Percentiles rank a stretch among this genome's conserved stretches.
Conservation (phyloP, 495 filamentous ascomycete genomes). For the Aspergillus affinis region DNA sequence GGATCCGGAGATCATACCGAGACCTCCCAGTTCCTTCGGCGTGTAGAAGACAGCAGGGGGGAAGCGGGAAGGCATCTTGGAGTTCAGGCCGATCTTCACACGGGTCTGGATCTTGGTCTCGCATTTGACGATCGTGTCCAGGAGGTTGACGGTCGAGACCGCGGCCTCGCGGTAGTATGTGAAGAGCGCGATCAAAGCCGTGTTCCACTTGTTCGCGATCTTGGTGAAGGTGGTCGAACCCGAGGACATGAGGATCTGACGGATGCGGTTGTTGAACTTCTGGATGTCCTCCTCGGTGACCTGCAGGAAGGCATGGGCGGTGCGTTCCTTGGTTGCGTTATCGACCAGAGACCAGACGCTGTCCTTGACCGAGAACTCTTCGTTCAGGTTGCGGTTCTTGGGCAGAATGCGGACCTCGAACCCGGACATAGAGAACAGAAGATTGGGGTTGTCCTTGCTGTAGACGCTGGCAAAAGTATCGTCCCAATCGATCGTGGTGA, state of each 20-base stretch:
- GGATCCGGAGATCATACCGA: constrained; percentile 98
- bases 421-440: constrained; percentile 96
- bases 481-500: constrained; percentile 99
- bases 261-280: constrained; percentile 98
- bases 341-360: constrained; percentile 98
- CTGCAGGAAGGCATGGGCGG: constrained; percentile 96
- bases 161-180: constrained; percentile 99
- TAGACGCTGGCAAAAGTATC: constrained; percentile 99
- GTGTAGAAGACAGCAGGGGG: constrained; percentile 99
- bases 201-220: constrained; percentile 99
- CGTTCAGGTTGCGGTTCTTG: constrained; percentile 91
- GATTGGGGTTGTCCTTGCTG: constrained; percentile 95
- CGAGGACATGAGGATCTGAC: constrained; percentile 98
- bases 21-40: constrained; percentile 94
- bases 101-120: constrained; percentile 99
- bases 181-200: constrained; percentile 95
- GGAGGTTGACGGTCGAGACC: constrained; percentile 91
- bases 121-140: constrained; percentile 99
- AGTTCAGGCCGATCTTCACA: constrained; percentile 98
- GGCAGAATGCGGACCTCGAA: constrained; percentile 98
- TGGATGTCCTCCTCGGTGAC: constrained; percentile 98
- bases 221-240: constrained; percentile 99
- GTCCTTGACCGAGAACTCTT: constrained; percentile 96
- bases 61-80: constrained; percentile 99
- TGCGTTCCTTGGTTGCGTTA: constrained; percentile 93